A percentile compares a stretch with the other conserved stretches of the same genome.
Evolutionary conservation across 1,284 basidiomycete species (phyloP).

Genomic region (Sphagnurus paluster): DNA sequence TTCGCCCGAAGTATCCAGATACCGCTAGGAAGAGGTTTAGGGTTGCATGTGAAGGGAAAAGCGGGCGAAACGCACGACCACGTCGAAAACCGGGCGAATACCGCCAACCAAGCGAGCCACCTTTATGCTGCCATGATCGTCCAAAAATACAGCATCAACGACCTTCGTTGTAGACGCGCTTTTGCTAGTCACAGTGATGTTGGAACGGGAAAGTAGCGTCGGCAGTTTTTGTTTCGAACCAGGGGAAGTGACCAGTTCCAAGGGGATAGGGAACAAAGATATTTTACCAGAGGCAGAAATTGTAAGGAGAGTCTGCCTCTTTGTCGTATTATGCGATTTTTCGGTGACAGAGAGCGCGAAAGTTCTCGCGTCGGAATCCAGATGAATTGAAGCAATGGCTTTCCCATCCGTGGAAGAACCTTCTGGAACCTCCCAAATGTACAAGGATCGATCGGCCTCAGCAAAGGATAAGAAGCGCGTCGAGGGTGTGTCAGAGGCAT

Average conservation of each 20-base stretch:
- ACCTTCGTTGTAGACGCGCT: slow-evolving; percentile 41
- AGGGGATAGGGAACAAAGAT: slow-evolving; percentile 60
- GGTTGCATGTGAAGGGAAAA: slow-evolving; percentile 3
- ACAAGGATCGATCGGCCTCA: slow-evolving; percentile 76
- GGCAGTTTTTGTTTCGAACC: slow-evolving; percentile 44
- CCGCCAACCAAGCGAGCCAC: slow-evolving; percentile 66
- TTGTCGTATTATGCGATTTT: slow-evolving; percentile 21
- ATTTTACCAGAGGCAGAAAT: slow-evolving; percentile 70
- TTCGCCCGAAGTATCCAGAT: slow-evolving; percentile 54
- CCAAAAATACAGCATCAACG: slow-evolving; percentile 48
- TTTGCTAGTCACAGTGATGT: slow-evolving; percentile 42
- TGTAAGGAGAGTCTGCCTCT: slow-evolving; percentile 50
- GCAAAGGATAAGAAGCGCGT: slow-evolving; percentile 69
- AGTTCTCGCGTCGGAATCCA: slow-evolving; percentile 66
- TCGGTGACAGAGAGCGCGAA: slow-evolving; percentile 43
- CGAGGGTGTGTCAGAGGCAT: slow-evolving; percentile 35
- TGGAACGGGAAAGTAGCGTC: slow-evolving; percentile 52
- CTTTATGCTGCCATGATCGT: slow-evolving; percentile 49
- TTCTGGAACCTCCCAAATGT: slow-evolving; percentile 57
- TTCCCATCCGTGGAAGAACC: slow-evolving; percentile 47
- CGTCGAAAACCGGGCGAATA: slow-evolving; percentile 67
- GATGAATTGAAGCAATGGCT: slow-evolving; percentile 62
- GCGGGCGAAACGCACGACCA: slow-evolving; percentile 41
- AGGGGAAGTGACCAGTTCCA: slow-evolving; percentile 41
- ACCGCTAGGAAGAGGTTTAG: slow-evolving; percentile 38